Base-by-base conservation (phyloP, 2,329 filamentous ascomycete genomes). In the Aspergillus aculeatinus region DNA sequence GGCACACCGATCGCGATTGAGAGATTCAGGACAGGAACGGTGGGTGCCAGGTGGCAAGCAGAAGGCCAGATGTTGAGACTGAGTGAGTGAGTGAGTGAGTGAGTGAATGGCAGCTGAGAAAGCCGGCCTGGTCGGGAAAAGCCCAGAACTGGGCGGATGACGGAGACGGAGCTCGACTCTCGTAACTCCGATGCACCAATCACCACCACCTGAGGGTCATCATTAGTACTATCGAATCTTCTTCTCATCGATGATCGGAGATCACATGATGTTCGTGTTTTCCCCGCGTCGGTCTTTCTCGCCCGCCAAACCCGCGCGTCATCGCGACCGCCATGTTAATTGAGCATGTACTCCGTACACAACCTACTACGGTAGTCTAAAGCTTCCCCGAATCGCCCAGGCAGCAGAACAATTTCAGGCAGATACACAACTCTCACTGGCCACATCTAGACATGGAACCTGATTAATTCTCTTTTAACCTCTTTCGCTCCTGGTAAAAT, bases 211-310 rank as follows among this genome's bases (percentile, higher is more conserved):
- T 39, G 19, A 55, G 67, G 60, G 68, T 75, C 67, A 75, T 73
- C 72, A 70, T 21, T 21, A 21, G 21, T 21, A 21, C 2, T 21
- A 21, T 21, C 21, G 21, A 21, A 21, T 21, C 21, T 21, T 21
- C 21, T 21, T 21, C 57, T 57, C 60, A 33, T 33, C 31, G 31
- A 2, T 9, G 31, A 12, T 10, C 62, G 59, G 23, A 19, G 19
- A 27, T 70, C 74, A 76, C 74, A 64, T 76, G 74, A 73, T 63
- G 56, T 68, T 71, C 73, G 72, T 72, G 73, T 74, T 57, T 57
- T 60, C 68, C 63, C 64, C 67, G 69, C 66, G 68, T 71, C 14
- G 27, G 12, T 35, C 33, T 35, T 4, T 6, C 33, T 33, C 31
- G 33, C 58, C 25, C 44, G 12, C 39, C 47, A 25, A 19, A 35